Percentiles rank a stretch among this genome's conserved stretches.
Conservation (phyloP, 495 filamentous ascomycete species). For the Xylaria intraflava region DNA sequence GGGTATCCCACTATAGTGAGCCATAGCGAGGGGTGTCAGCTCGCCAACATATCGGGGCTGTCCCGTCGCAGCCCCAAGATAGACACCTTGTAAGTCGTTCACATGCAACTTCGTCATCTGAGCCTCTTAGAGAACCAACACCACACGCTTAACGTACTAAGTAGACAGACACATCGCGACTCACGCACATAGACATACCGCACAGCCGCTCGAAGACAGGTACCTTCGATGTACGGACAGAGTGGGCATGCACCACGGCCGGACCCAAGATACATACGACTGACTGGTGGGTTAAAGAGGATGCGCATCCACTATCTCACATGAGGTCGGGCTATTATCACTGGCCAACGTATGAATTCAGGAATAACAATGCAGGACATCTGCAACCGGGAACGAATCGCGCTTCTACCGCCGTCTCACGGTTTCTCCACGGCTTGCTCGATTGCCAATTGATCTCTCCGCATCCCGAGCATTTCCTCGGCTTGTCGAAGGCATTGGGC, state of each 20-base stretch:
- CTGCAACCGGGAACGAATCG: slow-evolving; percentile 16
- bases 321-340: slow-evolving; percentile 14
- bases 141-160: too few relatives aligned
- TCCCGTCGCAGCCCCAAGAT: too few relatives aligned
- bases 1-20: too few relatives aligned
- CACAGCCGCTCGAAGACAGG: too few relatives aligned
- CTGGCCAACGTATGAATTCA: slow-evolving; percentile 28
- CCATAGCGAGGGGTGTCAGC: too few relatives aligned
- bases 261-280: not conserved
- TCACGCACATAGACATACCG: too few relatives aligned
- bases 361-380: slow-evolving; percentile 19
- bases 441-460: not conserved
- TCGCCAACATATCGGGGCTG: too few relatives aligned
- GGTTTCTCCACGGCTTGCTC: not conserved
- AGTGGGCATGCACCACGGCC: not conserved
- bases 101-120: too few relatives aligned
- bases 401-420: slow-evolving; percentile 12
- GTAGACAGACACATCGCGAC: too few relatives aligned
- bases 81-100: too few relatives aligned
- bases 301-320: slow-evolving; percentile 11
- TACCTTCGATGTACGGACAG: not conserved
- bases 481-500: not conserved
- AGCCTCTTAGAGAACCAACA: too few relatives aligned
- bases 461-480: not conserved
- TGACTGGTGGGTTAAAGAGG: slow-evolving; percentile 9